Conservation (phyloP, 768 basidiomycete genomes). For the Lactifluus piperatus region DNA sequence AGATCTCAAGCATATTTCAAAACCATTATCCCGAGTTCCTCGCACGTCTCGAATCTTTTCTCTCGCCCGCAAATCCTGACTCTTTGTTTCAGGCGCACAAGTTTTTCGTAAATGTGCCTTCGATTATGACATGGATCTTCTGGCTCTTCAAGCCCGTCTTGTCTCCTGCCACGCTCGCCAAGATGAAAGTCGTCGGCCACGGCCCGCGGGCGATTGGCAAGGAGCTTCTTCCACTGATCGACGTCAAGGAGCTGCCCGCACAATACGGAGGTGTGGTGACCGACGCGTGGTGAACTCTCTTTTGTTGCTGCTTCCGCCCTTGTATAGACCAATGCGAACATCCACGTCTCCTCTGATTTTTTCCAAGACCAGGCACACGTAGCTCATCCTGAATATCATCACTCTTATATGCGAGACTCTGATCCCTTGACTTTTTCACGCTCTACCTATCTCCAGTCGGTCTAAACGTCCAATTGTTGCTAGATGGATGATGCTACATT, state of each 20-base stretch:
- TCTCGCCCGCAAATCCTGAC: neutral
- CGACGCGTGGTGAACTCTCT: conserved; percentile 33
- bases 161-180: conserved; percentile 63
- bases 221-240: conserved; percentile 50
- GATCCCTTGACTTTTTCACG: too few relatives aligned
- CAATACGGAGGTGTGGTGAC: conserved; percentile 63
- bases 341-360: neutral
- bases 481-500: too few relatives aligned
- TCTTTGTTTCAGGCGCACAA: conserved; percentile 45
- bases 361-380: neutral
- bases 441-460: too few relatives aligned
- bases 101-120: conserved; percentile 77
- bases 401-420: neutral
- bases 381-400: neutral
- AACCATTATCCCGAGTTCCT: conserved; percentile 75
- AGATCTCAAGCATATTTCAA: conserved; percentile 67
- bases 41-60: conserved; percentile 30
- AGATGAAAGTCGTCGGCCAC: conserved; percentile 71
- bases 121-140: conserved; percentile 71
- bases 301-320: neutral
- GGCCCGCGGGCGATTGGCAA: conserved; percentile 50
- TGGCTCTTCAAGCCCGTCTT: conserved; percentile 74
- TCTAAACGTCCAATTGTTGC: too few relatives aligned
- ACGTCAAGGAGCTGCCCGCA: conserved; percentile 49
- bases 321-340: neutral